Evolutionary conservation across 164 flowering plant genomes (phyloP), one percentile per base, ranked within the genome.

Genomic region (Annona cherimola): DNA sequence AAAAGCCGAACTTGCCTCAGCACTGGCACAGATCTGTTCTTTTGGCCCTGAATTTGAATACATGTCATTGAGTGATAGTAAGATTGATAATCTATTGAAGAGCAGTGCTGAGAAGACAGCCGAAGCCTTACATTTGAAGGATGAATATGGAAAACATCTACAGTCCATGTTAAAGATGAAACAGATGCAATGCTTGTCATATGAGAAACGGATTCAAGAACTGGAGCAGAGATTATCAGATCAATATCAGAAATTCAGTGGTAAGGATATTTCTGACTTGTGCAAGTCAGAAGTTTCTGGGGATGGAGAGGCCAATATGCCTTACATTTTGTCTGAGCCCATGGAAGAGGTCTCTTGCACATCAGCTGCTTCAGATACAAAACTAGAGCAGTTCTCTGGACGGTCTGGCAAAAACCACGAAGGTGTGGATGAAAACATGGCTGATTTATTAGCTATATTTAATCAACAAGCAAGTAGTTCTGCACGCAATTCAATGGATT

Each of bases 1-100:
- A 72, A 93, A 87, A 82, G 97, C 99, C 77, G 99, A 96, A 44
- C 96, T 96, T 79, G 99, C 99, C 76, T 86, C 98, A 42, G 88
- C 87, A 76, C 85, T 89, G 76, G 97, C 97, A 14, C 45, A 77
- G 11, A 80, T 92, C 39, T 92, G 97, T 83, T 89, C 90, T 6
- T 76, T 85, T 11, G 46, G 79, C 69, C 82, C 86, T 54, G 90
- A 88, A 57, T 72, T 84, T 35, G 92, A 91, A 61, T 88, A 78
- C 81, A 87, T 78, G 46, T 81, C 86, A 5, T 73, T 89, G 43
- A 97, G 90, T 84, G 98, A 96, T 42, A 83, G 80, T 77, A 83
- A 83, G 78, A 9, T 88, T 63, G 93, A 88, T 45, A 79, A 71
- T 77, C 42, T 88, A 69, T 73, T 92, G 77, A 93, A 89, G 78